A percentile compares a stretch with the other conserved stretches of the same genome.
phyloP scores from a whole-genome alignment of 345 rosid genomes.

The Gossypium mustelinum region DNA sequence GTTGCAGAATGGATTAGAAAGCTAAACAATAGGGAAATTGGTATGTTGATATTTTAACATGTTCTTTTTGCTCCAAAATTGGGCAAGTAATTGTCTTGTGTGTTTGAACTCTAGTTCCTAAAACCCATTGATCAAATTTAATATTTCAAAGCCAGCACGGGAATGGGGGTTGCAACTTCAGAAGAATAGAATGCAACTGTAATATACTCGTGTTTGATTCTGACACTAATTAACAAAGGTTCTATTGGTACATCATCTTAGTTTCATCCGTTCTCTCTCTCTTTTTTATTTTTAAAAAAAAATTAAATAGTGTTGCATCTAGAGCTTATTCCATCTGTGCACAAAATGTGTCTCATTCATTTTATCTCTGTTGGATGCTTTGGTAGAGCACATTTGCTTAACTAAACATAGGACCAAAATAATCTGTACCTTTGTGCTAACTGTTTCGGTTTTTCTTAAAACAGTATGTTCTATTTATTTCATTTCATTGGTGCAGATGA shows the following conservation, averaged over 20 bases:
- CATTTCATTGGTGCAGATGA: no score
- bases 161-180: background rate
- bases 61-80: background rate
- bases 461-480: no score
- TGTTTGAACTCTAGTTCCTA: background rate
- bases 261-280: background rate
- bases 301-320: no score
- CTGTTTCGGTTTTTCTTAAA: no score
- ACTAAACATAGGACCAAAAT: no score
- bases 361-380: no score
- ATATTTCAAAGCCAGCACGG: background rate
- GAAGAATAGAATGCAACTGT: background rate
- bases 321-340: no score
- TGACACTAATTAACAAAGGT: background rate
- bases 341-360: no score
- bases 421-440: no score
- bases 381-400: no score
- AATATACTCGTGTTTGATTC: background rate
- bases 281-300: no score
- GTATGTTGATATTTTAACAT: constrained; percentile 30
- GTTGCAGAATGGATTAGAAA: constrained; percentile 59
- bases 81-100: background rate
- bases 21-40: constrained; percentile 68
- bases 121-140: background rate
- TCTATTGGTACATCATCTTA: background rate